Percentiles rank a stretch among this genome's conserved stretches.
phyloP scores from a whole-genome alignment of 73 alveolate species.

The Tetrahymena thermophila region DNA sequence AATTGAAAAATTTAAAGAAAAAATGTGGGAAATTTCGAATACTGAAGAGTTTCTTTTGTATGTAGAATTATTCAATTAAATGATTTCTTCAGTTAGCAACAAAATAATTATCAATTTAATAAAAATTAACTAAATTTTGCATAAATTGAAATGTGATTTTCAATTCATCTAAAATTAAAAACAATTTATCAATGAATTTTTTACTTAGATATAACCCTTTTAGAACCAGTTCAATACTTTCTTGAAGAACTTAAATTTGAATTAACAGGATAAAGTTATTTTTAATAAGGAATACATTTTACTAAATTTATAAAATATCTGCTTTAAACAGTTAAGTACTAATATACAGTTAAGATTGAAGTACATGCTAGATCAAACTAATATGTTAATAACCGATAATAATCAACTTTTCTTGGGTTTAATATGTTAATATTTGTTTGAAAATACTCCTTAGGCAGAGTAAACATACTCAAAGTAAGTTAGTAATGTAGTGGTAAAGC shows the following conservation, averaged over 20 bases:
- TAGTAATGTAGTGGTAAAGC: background rate
- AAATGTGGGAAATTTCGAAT: background rate
- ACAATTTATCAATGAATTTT: background rate
- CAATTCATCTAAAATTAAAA: background rate
- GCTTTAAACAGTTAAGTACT: background rate
- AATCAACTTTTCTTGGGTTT: background rate
- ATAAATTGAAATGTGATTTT: background rate
- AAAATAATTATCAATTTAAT: background rate
- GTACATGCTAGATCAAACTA: background rate
- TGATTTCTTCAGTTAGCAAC: background rate
- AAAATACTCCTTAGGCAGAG: background rate
- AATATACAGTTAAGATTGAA: background rate
- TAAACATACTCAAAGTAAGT: background rate
- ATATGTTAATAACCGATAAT: background rate
- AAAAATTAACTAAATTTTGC: background rate
- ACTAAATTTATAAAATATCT: background rate
- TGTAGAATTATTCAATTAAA: background rate
- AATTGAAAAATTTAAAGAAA: background rate
- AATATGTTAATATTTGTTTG: background rate
- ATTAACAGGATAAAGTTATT: background rate
- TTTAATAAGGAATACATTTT: background rate
- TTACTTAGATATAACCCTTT: background rate
- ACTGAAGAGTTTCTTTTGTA: background rate
- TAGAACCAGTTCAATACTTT: background rate
- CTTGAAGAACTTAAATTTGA: background rate